Base-by-base conservation (phyloP, 495 filamentous ascomycete species). In the Usnea hakonensis region DNA sequence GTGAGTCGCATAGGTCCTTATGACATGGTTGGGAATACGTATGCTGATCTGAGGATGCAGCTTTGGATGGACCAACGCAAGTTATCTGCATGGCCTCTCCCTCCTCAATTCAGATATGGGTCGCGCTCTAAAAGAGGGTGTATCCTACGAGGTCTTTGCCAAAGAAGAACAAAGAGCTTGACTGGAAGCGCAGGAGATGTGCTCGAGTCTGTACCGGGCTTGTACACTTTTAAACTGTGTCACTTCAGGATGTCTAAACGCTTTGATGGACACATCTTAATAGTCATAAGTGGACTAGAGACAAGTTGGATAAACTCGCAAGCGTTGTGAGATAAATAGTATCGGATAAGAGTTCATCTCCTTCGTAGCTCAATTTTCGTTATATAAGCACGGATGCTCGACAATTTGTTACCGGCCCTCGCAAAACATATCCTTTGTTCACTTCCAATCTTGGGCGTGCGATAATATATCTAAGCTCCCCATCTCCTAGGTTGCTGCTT, bases 1-100 rank as follows among this genome's bases (percentile, higher is more conserved):
- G 94, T 97, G 79, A 81, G 88, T 82, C 54, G 28, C 43, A 64
- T 43, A 4, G 63, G 23, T 58, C 46, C 52, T 57, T 62, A 57
- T 0, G 46, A 36, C 28, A 38, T 55, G 30, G 30, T 40, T 56
- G 37, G 13, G 48, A 33, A 23, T 17, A 54, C 37, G 21, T 11
- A 62, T 67, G 60, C 74, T 77, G 70, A 77, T 64, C 62, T 60
- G 32, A 28, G 30, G 33, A 33, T 65, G 35, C 66, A 98, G 94
- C 43, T 98, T 98, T 70, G 94, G 93, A 26, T 98, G 94, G 94
- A 95, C 96, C 68, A 98, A 98, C 69, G 94, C 92, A 62, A 95
- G 90, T 69, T 97, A 91, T 70, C 86, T 97, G 52, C 90, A 91
- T 69, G 94, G 93, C 53, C 77, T 97, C 40, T 85, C 90, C 44